Conservation (phyloP, 1,284 basidiomycete genomes). For the Austroboletus olivaceoglutinosus region DNA sequence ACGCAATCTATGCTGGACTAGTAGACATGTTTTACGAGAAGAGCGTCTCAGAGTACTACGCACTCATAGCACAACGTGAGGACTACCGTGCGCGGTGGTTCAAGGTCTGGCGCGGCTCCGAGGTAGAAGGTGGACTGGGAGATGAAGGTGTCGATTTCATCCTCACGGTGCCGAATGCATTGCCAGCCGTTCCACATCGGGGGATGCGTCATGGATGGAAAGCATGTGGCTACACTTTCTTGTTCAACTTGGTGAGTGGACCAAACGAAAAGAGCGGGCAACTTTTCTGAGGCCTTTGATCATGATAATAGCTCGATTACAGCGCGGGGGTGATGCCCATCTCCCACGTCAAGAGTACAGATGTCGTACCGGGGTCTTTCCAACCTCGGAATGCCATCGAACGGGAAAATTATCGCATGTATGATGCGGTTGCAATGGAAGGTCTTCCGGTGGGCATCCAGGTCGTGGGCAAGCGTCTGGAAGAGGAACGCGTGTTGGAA, state of each 20-base stretch:
- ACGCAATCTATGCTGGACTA: conserved; percentile 29
- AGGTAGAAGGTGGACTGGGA: conserved; percentile 22
- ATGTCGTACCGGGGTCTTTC: conserved; percentile 34
- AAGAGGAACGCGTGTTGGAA: conserved; percentile 61
- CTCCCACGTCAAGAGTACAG: conserved; percentile 49
- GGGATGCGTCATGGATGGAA: conserved; percentile 43
- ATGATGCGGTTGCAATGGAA: conserved; percentile 59
- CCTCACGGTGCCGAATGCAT: conserved; percentile 56
- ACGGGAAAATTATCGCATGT: conserved; percentile 44
- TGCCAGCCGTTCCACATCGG: conserved; percentile 52
- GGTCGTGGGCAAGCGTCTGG: conserved; percentile 53
- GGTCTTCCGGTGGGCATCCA: conserved; percentile 69
- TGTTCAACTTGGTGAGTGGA: conserved; percentile 43
- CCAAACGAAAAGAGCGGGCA: not conserved
- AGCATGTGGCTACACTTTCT: conserved; percentile 42
- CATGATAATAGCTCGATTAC: conserved; percentile 47
- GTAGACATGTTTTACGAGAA: conserved; percentile 44
- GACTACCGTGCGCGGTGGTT: conserved; percentile 43
- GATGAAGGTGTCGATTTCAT: conserved; percentile 55
- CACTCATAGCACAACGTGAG: conserved; percentile 44
- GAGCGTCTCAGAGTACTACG: conserved; percentile 42
- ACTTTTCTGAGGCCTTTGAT: not conserved
- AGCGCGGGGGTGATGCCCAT: conserved; percentile 61
- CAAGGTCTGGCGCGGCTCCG: conserved; percentile 46
- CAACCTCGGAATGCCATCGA: conserved; percentile 35